phyloP scores from a whole-genome alignment of 192 early-diverging fungal species.

The Backusella tuberculispora region DNA sequence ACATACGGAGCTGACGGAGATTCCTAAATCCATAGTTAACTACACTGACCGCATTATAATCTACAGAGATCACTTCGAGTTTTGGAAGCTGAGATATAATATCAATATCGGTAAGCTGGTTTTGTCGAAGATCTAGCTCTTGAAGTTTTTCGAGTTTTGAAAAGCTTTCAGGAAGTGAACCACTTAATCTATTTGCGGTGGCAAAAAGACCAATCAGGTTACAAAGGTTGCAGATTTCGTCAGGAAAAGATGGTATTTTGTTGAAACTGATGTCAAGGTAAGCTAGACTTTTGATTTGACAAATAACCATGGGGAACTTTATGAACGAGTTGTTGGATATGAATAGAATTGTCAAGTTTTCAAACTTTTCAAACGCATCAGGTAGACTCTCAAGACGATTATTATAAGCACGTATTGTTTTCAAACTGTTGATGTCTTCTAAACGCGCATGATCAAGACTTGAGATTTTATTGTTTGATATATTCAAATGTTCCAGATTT shows the following conservation, averaged over 20 bases:
- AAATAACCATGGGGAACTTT: slow-evolving; percentile 67
- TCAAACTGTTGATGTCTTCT: slow-evolving; percentile 58
- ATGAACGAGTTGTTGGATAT: slow-evolving; percentile 83
- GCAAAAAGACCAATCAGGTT: slow-evolving; percentile 64
- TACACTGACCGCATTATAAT: slow-evolving; percentile 72
- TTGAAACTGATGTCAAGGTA: slow-evolving; percentile 86
- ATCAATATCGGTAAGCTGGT: slow-evolving; percentile 71
- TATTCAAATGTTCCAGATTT: slow-evolving; percentile 72
- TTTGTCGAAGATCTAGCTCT: slow-evolving; percentile 83
- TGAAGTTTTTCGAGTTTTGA: slow-evolving; percentile 59
- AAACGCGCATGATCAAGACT: slow-evolving; percentile 64
- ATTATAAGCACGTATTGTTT: slow-evolving; percentile 67
- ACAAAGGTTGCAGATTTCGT: slow-evolving; percentile 67
- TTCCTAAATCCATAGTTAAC: slow-evolving; percentile 61
- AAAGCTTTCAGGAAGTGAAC: slow-evolving; percentile 67
- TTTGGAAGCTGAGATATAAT: slow-evolving; percentile 56
- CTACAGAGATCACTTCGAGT: slow-evolving; percentile 67
- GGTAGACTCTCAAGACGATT: slow-evolving; percentile 78
- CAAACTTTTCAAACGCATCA: slow-evolving; percentile 56
- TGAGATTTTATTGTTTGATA: slow-evolving; percentile 76
- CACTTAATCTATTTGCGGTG: slow-evolving; percentile 75
- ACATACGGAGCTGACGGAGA: slow-evolving; percentile 58
- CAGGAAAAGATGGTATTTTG: slow-evolving; percentile 72
- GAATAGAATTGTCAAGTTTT: slow-evolving; percentile 64
- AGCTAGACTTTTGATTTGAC: slow-evolving; percentile 58